A percentile compares a stretch with the other conserved stretches of the same genome.
Evolutionary conservation across 2,329 filamentous ascomycete genomes (phyloP).

Genomic region (Ophiostoma australiae): DNA sequence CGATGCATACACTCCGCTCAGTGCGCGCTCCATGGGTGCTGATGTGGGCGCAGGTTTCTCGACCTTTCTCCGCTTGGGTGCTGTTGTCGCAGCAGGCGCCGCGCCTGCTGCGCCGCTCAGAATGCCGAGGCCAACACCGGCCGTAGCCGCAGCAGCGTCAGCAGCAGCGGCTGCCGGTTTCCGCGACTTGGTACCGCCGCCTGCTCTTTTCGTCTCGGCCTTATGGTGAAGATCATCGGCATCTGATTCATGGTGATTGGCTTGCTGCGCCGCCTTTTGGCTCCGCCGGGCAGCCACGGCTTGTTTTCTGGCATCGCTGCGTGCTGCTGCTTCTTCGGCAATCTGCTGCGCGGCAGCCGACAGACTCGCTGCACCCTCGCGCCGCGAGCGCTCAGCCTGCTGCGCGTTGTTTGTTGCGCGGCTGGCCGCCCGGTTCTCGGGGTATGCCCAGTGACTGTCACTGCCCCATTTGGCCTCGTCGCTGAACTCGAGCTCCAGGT

Average conservation of each 20-base stretch:
- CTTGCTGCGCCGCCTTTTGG: constrained; percentile 42
- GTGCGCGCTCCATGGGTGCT: constrained; percentile 60
- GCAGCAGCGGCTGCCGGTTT: constrained; percentile 39
- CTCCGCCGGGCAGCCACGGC: constrained; percentile 72
- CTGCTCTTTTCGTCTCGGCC: constrained; percentile 55
- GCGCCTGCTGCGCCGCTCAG: constrained; percentile 47
- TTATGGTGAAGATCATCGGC: constrained; percentile 63
- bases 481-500: constrained; percentile 83
- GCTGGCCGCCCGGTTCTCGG: constrained; percentile 64
- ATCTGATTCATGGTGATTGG: constrained; percentile 60
- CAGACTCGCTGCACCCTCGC: constrained; percentile 72
- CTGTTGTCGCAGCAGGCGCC: constrained; percentile 42
- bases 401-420: constrained; percentile 55
- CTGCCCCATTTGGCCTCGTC: constrained; percentile 93
- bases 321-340: constrained; percentile 75
- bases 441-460: constrained; percentile 90
- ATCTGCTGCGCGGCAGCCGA: constrained; percentile 71
- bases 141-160: constrained; percentile 20
- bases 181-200: constrained; percentile 56
- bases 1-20: constrained; percentile 52
- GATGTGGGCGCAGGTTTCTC: constrained; percentile 56
- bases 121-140: constrained; percentile 59
- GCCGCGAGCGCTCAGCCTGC: constrained; percentile 66
- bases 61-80: constrained; percentile 73
- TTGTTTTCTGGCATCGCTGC: constrained; percentile 81